Evolutionary conservation across 2,329 filamentous ascomycete genomes (phyloP), one percentile per base, ranked within the genome.

Genomic region (Colletotrichum salicis): DNA sequence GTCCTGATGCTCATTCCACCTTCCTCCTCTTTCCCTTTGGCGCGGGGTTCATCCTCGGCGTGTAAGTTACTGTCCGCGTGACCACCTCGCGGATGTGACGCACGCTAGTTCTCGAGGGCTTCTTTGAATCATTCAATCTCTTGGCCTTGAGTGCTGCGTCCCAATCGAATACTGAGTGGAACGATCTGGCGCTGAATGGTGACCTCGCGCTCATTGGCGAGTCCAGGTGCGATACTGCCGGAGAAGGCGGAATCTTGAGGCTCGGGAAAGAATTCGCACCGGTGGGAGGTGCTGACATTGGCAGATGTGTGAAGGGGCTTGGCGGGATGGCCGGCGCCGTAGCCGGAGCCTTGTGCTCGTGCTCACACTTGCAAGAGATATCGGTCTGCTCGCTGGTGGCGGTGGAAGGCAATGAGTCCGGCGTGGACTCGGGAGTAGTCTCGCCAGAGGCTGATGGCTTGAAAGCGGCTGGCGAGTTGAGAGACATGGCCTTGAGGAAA

Each of bases 1-100:
- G 24, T n/a, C 27, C 51, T n/a, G 56, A 29, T 3, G 41, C 33
- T 72, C 77, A 85, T 74, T 88, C 86, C 60, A 87, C 81, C 86
- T 94, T 97, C 84, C 95, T 92, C 84, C 95, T 91, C 88, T 98
- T 98, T 75, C 95, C 95, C 82, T 95, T 95, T 8, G 95, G 96
- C 48, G 95, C 94, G 29, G 95, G 94, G 75, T 95, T 93, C 84
- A 98, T 94, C 75, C 92, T 87, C 73, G 91, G 93, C 80, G 94
- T 97, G 82, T 97, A 97, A 52, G 94, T 97, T 71, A 97, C 94
- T 19, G 95, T 98, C 76, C 95, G 89, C n/a, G 95, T 98, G 64
- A 98, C 93, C 5, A 98, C 94, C 81, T 98, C 95, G 66, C 94
- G 88, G 70, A 98, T 94, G 78, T 92, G 88, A 72, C 91, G 89